Evolutionary conservation across 192 early-diverging fungal species (phyloP).

Genomic region (Podochytrium sp.): DNA sequence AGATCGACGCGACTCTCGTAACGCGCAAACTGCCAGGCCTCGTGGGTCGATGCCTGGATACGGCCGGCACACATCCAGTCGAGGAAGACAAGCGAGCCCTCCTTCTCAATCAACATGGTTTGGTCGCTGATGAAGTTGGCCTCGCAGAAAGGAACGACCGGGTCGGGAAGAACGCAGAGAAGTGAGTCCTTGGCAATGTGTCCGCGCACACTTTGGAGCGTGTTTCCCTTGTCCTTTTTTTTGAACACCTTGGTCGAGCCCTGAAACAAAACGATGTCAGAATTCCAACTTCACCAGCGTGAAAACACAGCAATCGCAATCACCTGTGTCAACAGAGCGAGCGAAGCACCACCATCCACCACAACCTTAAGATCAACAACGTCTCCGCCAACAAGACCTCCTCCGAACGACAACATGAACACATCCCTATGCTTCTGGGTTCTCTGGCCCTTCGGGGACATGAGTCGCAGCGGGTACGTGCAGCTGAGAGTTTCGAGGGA

Average conservation of each 20-base stretch:
- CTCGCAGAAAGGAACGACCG: slow-evolving; percentile 73
- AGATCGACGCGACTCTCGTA: too few relatives aligned
- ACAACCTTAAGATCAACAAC: slow-evolving; percentile 55
- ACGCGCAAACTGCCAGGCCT: slow-evolving; percentile 68
- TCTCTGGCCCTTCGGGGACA: slow-evolving; percentile 53
- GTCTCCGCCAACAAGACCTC: slow-evolving; percentile 79
- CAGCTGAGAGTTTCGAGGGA: too few relatives aligned
- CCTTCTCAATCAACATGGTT: slow-evolving; percentile 46
- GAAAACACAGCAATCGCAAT: too few relatives aligned
- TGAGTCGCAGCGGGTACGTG: slow-evolving; percentile 62
- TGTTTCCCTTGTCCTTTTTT: slow-evolving; percentile 39
- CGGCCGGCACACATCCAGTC: slow-evolving; percentile 88
- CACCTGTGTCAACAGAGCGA: slow-evolving; percentile 81
- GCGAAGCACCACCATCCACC: slow-evolving; percentile 49
- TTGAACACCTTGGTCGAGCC: slow-evolving; percentile 87
- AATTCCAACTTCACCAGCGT: too few relatives aligned
- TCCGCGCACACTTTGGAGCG: neutral
- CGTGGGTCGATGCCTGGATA: slow-evolving; percentile 69
- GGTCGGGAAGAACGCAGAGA: slow-evolving; percentile 74
- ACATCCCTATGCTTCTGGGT: slow-evolving; percentile 47
- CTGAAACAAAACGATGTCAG: too few relatives aligned
- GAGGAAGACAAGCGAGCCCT: slow-evolving; percentile 67
- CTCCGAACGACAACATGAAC: slow-evolving; percentile 77
- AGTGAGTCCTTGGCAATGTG: slow-evolving; percentile 45
- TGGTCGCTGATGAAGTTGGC: slow-evolving; percentile 71